These are phyloP conservation scores for Cyberlindnera maritima DNA, from an alignment of 805 yeast genomes.

Conservation along the genomic window DNA sequence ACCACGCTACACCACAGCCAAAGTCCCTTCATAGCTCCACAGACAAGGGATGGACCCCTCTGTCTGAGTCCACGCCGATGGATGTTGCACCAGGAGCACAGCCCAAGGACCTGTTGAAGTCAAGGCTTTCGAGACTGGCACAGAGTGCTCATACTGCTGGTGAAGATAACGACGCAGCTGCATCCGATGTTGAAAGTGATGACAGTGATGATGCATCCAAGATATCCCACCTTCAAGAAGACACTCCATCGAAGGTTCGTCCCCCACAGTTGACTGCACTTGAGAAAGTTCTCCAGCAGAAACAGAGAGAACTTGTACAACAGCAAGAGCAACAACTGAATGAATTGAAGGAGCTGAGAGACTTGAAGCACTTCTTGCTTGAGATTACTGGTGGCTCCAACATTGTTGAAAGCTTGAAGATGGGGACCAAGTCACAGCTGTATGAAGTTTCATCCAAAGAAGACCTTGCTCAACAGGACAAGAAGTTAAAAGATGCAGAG, in stretches of 20 bases:
- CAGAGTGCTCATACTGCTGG: conserved; percentile 14
- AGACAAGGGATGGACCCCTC: conserved; percentile 24
- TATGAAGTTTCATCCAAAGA: conserved; percentile 2
- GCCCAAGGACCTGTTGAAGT: conserved; percentile 27
- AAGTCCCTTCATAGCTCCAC: conserved; percentile 10
- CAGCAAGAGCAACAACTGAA: background rate
- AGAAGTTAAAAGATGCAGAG: background rate
- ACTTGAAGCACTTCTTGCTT: conserved; percentile 16
- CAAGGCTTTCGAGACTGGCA: conserved; percentile 25
- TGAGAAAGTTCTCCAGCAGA: conserved; percentile 6
- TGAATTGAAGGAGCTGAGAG: conserved; percentile 22
- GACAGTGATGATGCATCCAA: conserved; percentile 7
- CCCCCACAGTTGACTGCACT: conserved; percentile 4
- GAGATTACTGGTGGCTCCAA: conserved; percentile 13
- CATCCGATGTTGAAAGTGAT: conserved; percentile 11
- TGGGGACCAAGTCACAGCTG: conserved; percentile 1
- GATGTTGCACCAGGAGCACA: conserved; percentile 16
- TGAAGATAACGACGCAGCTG: conserved; percentile 7
- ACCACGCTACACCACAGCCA: background rate
- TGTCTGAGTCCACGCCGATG: conserved; percentile 28
- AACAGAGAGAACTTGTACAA: conserved; percentile 1
- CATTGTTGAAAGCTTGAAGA: background rate
- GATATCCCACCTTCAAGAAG: conserved; percentile 12
- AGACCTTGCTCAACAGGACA: background rate
- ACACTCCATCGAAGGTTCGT: conserved; percentile 25